Evolutionary conservation across 1,139 yeast species (phyloP).

Genomic region (Diutina neorugosa): DNA sequence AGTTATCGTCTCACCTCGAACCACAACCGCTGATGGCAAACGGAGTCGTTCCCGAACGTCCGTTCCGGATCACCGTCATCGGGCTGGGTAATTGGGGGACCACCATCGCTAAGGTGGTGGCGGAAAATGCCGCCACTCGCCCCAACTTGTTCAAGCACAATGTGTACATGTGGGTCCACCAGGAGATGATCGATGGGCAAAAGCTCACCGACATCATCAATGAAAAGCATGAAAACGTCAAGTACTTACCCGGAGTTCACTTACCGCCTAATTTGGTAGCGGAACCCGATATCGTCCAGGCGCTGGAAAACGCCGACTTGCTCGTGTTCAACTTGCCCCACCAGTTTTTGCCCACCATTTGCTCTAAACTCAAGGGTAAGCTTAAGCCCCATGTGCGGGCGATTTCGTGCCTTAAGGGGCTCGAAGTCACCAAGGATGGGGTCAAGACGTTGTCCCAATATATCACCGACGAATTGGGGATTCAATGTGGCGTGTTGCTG

Average conservation of each 20-base stretch:
- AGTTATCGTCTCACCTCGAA: background rate
- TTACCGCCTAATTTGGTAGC: constrained; percentile 77
- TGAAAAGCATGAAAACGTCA: constrained; percentile 77
- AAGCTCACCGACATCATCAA: constrained; percentile 82
- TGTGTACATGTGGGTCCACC: constrained; percentile 93
- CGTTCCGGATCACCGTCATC: constrained; percentile 47
- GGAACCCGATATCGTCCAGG: constrained; percentile 64
- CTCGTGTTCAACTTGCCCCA: constrained; percentile 88
- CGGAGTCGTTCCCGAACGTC: constrained; percentile 9
- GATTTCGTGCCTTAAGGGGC: constrained; percentile 86
- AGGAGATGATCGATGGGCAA: constrained; percentile 60
- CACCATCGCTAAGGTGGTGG: constrained; percentile 85
- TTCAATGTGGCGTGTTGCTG: constrained; percentile 86
- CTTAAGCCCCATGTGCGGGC: constrained; percentile 64
- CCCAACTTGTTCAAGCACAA: constrained; percentile 52
- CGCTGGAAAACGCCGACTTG: constrained; percentile 70
- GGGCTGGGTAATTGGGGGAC: constrained; percentile 93
- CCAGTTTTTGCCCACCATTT: constrained; percentile 70
- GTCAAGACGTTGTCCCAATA: constrained; percentile 68
- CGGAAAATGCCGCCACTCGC: constrained; percentile 68
- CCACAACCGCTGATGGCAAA: background rate
- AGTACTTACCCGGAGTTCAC: constrained; percentile 69
- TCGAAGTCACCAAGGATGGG: constrained; percentile 70
- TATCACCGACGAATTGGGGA: constrained; percentile 64
- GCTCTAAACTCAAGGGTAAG: constrained; percentile 64